Percentiles rank a stretch among this genome's conserved stretches.
Evolutionary conservation across 1,284 basidiomycete species (phyloP).

Genomic region (Meripilus lineatus): DNA sequence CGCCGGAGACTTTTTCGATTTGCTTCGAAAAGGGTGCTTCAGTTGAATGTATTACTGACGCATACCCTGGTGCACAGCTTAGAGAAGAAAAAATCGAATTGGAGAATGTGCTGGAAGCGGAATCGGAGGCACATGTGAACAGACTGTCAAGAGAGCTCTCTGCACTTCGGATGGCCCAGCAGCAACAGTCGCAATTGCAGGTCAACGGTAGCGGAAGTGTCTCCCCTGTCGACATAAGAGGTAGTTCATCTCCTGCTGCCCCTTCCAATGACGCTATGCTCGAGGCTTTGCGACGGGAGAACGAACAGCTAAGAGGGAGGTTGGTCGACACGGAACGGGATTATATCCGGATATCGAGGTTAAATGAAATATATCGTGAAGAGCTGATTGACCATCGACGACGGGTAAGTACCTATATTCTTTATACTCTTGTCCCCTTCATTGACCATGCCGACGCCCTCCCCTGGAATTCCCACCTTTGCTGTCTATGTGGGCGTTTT

Average conservation of each 20-base stretch:
- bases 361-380: constrained; percentile 79
- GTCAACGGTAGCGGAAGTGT: constrained; percentile 28
- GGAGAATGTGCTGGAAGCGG: constrained; percentile 75
- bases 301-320: constrained; percentile 60
- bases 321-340: constrained; percentile 70
- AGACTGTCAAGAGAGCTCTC: constrained; percentile 64
- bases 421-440: not conserved
- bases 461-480: too few species aligned
- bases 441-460: too few species aligned
- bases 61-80: constrained; percentile 39
- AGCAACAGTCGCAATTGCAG: constrained; percentile 29
- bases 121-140: constrained; percentile 76
- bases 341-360: constrained; percentile 61
- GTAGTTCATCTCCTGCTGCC: constrained; percentile 30
- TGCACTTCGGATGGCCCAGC: constrained; percentile 54
- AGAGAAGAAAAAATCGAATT: constrained; percentile 79
- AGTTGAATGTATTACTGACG: constrained; percentile 1
- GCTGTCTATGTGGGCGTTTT: constrained; percentile 3
- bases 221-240: constrained; percentile 20
- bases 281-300: constrained; percentile 70
- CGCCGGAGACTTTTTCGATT: too few species aligned
- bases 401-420: constrained; percentile 46
- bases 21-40: too few species aligned
- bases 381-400: constrained; percentile 72
- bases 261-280: constrained; percentile 61